Evolutionary conservation across 495 filamentous ascomycete genomes (phyloP).

Genomic region (Pyrenula aspistea): DNA sequence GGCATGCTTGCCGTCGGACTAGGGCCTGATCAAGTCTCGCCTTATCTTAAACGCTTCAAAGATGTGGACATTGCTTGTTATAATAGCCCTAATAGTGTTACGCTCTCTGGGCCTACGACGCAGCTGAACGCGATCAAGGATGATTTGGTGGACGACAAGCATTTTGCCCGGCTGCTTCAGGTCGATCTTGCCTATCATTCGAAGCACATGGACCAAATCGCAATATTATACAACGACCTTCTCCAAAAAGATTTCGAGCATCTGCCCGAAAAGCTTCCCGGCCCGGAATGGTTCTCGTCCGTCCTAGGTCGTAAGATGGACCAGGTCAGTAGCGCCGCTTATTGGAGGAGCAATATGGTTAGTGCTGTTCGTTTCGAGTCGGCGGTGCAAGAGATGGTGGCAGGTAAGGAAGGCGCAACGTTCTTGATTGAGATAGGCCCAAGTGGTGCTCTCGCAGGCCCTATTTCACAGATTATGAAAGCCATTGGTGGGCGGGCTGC

Average conservation of each 20-base stretch:
- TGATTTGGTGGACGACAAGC: slow-evolving; percentile 2
- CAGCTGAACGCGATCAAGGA: slow-evolving; percentile 11
- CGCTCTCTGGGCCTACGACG: not conserved
- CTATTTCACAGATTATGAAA: slow-evolving; percentile 45
- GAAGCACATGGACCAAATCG: slow-evolving; percentile 1
- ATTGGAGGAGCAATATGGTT: slow-evolving; percentile 29
- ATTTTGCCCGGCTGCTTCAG: slow-evolving; percentile 8
- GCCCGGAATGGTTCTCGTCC: slow-evolving; percentile 22
- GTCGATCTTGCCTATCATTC: slow-evolving; percentile 23
- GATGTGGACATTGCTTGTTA: slow-evolving; percentile 4
- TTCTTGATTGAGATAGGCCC: slow-evolving; percentile 48
- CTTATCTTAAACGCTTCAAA: not conserved
- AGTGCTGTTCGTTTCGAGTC: slow-evolving; percentile 21
- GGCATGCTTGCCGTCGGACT: slow-evolving; percentile 10
- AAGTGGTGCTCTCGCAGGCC: slow-evolving; percentile 44
- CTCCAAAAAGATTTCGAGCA: too few species aligned
- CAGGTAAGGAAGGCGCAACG: not conserved
- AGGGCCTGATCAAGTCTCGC: not conserved
- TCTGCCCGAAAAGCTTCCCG: too few species aligned
- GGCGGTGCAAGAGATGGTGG: slow-evolving; percentile 4
- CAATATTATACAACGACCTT: not conserved
- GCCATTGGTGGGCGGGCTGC: too few species aligned
- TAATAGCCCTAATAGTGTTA: slow-evolving; percentile 4
- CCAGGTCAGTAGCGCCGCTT: slow-evolving; percentile 8
- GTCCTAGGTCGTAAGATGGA: slow-evolving; percentile 13